Evolutionary conservation across 441 rosid genomes (phyloP).

Genomic region (Adansonia grandidieri): DNA sequence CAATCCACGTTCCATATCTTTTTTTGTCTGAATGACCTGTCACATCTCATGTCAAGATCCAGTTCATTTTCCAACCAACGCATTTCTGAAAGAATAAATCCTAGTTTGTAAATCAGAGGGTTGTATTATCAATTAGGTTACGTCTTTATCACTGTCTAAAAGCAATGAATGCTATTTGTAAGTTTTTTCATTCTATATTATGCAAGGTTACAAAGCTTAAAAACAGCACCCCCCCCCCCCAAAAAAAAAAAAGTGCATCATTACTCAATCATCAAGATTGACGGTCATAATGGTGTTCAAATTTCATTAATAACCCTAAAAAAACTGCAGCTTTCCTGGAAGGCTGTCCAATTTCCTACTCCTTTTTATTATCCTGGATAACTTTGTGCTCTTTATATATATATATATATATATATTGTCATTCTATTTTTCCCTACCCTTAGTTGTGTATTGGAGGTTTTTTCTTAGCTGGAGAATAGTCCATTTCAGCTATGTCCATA

Average conservation of each 20-base stretch:
- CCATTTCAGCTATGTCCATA: conserved; percentile 48
- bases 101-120: not conserved
- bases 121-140: not conserved
- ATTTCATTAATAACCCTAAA: conserved; percentile 34
- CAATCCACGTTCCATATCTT: not conserved
- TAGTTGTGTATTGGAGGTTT: conserved; percentile 62
- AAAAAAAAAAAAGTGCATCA: conserved; percentile 19
- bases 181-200: not conserved
- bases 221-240: not conserved
- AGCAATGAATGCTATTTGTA: conserved; percentile 1
- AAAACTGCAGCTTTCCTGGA: conserved; percentile 53
- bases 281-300: conserved; percentile 20
- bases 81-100: not conserved
- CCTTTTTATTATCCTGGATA: conserved; percentile 15
- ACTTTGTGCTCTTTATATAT: not conserved
- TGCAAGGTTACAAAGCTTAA: conserved; percentile 12
- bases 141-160: not conserved
- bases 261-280: conserved; percentile 32
- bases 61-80: conserved; percentile 4
- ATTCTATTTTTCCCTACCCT: not conserved
- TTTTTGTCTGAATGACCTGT: not conserved
- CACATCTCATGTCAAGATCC: not conserved
- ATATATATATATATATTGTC: not conserved
- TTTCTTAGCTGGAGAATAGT: conserved; percentile 53
- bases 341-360: conserved; percentile 37